Conservation (phyloP, 176 grass and related monocot species). For the Juncus effusus region DNA sequence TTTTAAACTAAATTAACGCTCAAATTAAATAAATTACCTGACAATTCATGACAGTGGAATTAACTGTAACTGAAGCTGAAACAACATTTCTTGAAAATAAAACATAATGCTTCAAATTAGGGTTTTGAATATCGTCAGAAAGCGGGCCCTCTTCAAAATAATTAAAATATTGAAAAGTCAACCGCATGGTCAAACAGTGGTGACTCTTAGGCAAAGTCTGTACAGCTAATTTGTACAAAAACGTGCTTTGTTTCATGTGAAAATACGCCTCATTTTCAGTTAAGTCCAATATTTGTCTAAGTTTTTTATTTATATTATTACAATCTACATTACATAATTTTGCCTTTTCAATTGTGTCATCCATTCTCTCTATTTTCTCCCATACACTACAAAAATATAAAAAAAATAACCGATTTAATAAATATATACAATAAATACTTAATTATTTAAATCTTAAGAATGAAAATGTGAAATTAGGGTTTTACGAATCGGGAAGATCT, state of each 20-base stretch:
- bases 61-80: slow-evolving; percentile 61
- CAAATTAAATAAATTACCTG: slow-evolving; percentile 32
- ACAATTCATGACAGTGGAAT: slow-evolving; percentile 67
- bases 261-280: slow-evolving; percentile 74
- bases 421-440: no score
- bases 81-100: slow-evolving; percentile 67
- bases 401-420: slow-evolving; percentile 5
- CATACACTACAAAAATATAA: slow-evolving; percentile 39
- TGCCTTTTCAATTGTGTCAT: slow-evolving; percentile 50
- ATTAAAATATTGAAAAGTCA: slow-evolving; percentile 64
- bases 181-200: slow-evolving; percentile 69
- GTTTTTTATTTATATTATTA: slow-evolving; percentile 65
- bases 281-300: slow-evolving; percentile 58
- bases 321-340: slow-evolving; percentile 55
- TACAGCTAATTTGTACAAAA: slow-evolving; percentile 52
- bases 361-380: slow-evolving; percentile 54
- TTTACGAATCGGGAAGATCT: slow-evolving; percentile 62
- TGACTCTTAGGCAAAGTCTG: slow-evolving; percentile 64
- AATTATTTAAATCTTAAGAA: no score
- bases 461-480: no score
- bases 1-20: slow-evolving; percentile 9
- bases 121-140: slow-evolving; percentile 43
- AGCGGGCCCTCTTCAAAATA: slow-evolving; percentile 29
- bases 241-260: slow-evolving; percentile 68
- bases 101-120: slow-evolving; percentile 45